Base-by-base conservation (phyloP, 441 rosid species). In the Pelargonium australe region DNA sequence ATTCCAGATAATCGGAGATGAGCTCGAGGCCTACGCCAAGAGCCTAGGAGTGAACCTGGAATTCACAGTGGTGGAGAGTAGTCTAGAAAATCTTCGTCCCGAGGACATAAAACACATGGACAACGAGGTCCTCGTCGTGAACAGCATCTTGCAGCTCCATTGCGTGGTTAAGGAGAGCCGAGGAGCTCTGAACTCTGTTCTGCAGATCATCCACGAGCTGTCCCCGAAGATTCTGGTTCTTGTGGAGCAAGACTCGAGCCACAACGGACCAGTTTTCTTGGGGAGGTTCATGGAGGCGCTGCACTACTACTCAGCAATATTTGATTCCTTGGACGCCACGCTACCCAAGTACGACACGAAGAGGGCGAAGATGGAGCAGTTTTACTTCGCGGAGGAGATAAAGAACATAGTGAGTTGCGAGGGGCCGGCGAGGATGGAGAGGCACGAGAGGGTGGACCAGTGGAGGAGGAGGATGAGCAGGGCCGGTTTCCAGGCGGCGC, bases 391-490 rank as follows among this genome's bases (percentile, higher is more conserved):
- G 0, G 87, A 84, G 75, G 87, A 84, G 84, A 84, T 87, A 4
- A 85, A 83, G 82, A 87, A 87, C 85, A 83, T 83, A 10, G 83
- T 85, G 79, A 83, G 88, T 73, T 81, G 87, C 16, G 87, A 87
- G 71, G 89, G 92, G 10, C 79, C 82, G 0, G 84, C 76, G 0
- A 73, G 88, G 76, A 83, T 84, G 62, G 89, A 87, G 76, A 67
- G 89, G 68, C 88, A 84, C 3, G 92, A 85, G 84, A 81, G 79
- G 77, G 75, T 80, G 70, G 87, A 87, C 58, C 89, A 85, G 63
- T 87, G 88, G 92, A 80, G 85, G 13, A 68, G 92, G 79, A 81
- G 89, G 77, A 85, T 81, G 89, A 87, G 88, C 75, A 84, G 88
- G n/a, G 89, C 89, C 0, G 85, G 88, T n/a, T 87, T 87, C 47